A percentile compares a stretch with the other conserved stretches of the same genome.
Evolutionary conservation across 225 moss, liverwort and hornwort species (phyloP).

Genomic region (Bryum argenteum): DNA sequence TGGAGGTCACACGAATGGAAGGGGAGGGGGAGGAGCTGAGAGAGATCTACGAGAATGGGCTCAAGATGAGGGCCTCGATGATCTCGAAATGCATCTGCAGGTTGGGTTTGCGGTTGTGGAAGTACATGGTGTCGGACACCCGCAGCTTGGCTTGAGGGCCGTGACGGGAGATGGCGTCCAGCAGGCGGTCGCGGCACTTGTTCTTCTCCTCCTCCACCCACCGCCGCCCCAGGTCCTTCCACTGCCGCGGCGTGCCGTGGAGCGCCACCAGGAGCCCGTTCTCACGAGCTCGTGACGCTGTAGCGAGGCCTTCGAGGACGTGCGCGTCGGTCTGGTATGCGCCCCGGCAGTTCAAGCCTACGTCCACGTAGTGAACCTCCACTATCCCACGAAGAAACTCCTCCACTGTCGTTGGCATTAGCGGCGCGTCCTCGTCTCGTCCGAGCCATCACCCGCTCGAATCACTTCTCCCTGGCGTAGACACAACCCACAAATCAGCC

Average conservation of each 20-base stretch:
- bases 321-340: conserved; percentile 85
- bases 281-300: conserved; percentile 54
- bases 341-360: conserved; percentile 77
- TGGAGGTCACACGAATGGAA: no score
- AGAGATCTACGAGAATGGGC: not conserved
- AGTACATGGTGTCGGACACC: conserved; percentile 65
- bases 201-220: conserved; percentile 77
- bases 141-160: conserved; percentile 61
- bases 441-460: conserved; percentile 28
- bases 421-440: conserved; percentile 43
- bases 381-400: conserved; percentile 62
- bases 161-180: conserved; percentile 55
- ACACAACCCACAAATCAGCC: not conserved
- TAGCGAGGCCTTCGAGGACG: conserved; percentile 73
- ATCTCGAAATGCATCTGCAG: conserved; percentile 94
- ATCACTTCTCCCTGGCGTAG: conserved; percentile 30
- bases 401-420: conserved; percentile 60
- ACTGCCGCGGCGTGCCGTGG: conserved; percentile 87
- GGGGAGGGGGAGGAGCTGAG: no score
- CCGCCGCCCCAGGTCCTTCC: conserved; percentile 61
- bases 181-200: conserved; percentile 44
- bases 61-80: conserved; percentile 61
- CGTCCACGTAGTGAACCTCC: conserved; percentile 82
- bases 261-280: conserved; percentile 61
- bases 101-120: conserved; percentile 43